Conservation (phyloP, 192 early-diverging fungal genomes). For the Chytriomyces sp. region DNA sequence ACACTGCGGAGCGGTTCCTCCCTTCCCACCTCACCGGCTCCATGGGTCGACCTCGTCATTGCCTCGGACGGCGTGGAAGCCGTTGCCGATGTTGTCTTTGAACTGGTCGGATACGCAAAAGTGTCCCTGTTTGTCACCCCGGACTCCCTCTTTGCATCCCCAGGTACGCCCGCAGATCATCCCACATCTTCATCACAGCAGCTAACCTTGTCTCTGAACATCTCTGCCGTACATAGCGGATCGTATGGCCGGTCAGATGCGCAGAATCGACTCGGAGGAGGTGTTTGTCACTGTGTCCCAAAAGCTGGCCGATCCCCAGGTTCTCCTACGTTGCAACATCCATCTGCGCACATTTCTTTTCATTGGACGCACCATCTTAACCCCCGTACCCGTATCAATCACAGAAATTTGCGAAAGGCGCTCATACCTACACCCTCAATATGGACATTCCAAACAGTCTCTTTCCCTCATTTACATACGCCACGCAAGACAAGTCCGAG, state of each 20-base stretch:
- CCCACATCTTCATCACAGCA: background rate
- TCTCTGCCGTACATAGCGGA: background rate
- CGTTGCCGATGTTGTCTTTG: conserved; percentile 9
- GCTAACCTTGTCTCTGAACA: background rate
- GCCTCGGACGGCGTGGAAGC: conserved; percentile 16
- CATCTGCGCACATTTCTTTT: background rate
- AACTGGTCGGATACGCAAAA: conserved; percentile 22
- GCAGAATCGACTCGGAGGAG: conserved; percentile 17
- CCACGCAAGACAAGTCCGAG: conserved; percentile 23
- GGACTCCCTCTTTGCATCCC: conserved; percentile 11
- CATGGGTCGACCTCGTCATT: conserved; percentile 30
- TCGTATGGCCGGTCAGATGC: background rate
- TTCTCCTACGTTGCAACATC: background rate
- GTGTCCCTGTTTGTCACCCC: conserved; percentile 15
- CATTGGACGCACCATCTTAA: background rate
- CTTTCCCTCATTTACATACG: conserved; percentile 17
- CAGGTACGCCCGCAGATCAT: background rate
- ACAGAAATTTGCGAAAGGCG: conserved; percentile 13
- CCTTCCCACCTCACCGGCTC: background rate
- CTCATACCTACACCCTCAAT: conserved; percentile 20
- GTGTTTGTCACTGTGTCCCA: conserved; percentile 20
- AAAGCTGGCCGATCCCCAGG: conserved; percentile 29
- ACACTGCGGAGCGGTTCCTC: background rate
- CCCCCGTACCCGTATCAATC: background rate
- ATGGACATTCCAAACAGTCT: conserved; percentile 14